Evolutionary conservation across 805 yeast species (phyloP), one percentile per base, ranked within the genome.

Genomic region (Barnettozyma californica): DNA sequence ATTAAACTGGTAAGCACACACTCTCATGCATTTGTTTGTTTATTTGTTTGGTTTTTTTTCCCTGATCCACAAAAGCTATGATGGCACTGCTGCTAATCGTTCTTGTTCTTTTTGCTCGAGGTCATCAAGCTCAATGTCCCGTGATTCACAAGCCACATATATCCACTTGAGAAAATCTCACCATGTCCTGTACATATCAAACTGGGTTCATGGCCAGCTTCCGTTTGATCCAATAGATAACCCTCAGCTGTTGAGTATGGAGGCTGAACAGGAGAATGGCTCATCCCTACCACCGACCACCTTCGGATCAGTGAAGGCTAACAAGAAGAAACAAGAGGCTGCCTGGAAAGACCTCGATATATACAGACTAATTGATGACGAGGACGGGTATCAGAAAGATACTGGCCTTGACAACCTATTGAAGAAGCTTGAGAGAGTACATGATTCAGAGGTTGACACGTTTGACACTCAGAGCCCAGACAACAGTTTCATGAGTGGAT

Each of bases 151-250:
- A 18, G 38, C 41, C 6, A 43, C 18, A 14, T 50, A 56, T 37
- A 42, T 61, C 1, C 64, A 64, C 43, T 47, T 62, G 47, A 44
- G 36, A 20, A 46, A 52, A 33, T 56, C 66, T 1, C 67, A 43
- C 66, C 69, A 50, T 50, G 67, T 46, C 41, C 66, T 43, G 51
- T 71, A 53, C 56, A 64, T 58, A 64, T 68, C 54, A 39, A 63
- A 58, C 41, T 63, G 67, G 67, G 53, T 54, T 5, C 54, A 50
- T n/a, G 66, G 62, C 42, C 54, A 48, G 20, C 54, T 63, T 6
- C 62, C 64, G 7, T 54, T 53, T 40, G 67, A 63, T 34, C 57
- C 56, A 4, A 53, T 63, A 9, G 65, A 62, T 23, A 51, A 54
- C 13, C 53, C 52, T 2, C 47, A 47, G 4, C 27, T 47, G 1